phyloP scores from a whole-genome alignment of 148 eudicot genomes.

The Camellia granthamiana region DNA sequence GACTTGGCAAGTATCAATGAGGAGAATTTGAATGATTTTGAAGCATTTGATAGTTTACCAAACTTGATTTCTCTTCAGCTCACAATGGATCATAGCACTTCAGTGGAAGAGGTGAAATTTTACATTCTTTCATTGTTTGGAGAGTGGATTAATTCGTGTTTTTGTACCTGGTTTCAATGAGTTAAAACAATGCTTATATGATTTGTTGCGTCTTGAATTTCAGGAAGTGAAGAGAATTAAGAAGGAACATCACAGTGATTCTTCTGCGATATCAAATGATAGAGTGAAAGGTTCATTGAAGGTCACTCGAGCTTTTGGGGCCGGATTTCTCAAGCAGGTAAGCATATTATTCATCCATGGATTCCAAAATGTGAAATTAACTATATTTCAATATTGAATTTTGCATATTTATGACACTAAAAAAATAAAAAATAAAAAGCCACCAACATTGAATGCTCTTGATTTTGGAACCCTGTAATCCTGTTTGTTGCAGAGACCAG shows the following conservation, averaged over 20 bases:
- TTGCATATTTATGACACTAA: no score
- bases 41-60: slow-evolving; percentile 18
- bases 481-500: background rate
- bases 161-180: background rate
- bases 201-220: background rate
- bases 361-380: no score
- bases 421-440: no score
- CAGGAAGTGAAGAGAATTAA: slow-evolving; percentile 59
- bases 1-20: slow-evolving; percentile 26
- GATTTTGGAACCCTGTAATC: no score
- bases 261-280: slow-evolving; percentile 41
- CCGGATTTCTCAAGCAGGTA: slow-evolving; percentile 68
- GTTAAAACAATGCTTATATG: background rate
- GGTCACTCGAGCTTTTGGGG: slow-evolving; percentile 78
- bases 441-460: no score
- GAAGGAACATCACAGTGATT: slow-evolving; percentile 50
- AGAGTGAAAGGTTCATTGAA: slow-evolving; percentile 66
- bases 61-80: slow-evolving; percentile 47
- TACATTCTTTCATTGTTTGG: background rate
- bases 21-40: slow-evolving; percentile 20
- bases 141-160: background rate
- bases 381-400: no score
- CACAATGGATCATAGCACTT: slow-evolving; percentile 55
- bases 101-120: slow-evolving; percentile 46
- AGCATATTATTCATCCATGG: no score